These are phyloP conservation scores for Suhomyces bolitotheri DNA, from an alignment of 1,139 yeast genomes.

Conservation along the genomic window DNA sequence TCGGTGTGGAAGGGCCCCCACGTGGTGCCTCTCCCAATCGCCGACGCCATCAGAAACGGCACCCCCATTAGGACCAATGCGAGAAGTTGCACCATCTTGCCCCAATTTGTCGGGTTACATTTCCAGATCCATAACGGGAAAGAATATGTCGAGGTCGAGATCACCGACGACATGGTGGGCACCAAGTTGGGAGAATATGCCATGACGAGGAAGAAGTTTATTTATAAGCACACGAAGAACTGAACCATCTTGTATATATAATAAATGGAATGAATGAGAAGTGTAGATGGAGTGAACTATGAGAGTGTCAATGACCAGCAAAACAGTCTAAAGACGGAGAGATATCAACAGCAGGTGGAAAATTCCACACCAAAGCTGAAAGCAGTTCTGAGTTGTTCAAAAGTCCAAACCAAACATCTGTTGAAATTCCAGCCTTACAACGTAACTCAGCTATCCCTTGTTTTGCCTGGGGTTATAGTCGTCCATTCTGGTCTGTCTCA, in stretches of 20 bases:
- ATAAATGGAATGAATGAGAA: not conserved
- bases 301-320: not conserved
- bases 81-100: slow-evolving; percentile 88
- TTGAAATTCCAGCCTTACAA: too few species aligned
- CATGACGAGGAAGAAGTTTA: slow-evolving; percentile 84
- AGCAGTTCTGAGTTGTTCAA: too few species aligned
- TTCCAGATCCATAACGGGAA: slow-evolving; percentile 96
- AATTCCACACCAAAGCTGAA: too few species aligned
- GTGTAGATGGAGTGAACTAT: slow-evolving; percentile 2
- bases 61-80: slow-evolving; percentile 94
- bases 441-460: too few species aligned
- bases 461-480: slow-evolving; percentile 43
- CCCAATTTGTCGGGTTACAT: slow-evolving; percentile 90
- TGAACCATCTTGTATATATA: slow-evolving; percentile 20
- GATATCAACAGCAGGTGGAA: too few species aligned
- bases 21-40: slow-evolving; percentile 88
- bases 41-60: slow-evolving; percentile 76
- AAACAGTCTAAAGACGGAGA: too few species aligned
- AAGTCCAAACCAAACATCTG: too few species aligned
- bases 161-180: slow-evolving; percentile 98
- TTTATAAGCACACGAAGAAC: slow-evolving; percentile 72
- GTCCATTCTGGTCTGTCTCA: slow-evolving; percentile 72
- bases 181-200: slow-evolving; percentile 93
- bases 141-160: slow-evolving; percentile 84
- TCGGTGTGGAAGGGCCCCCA: slow-evolving; percentile 95